A percentile compares a stretch with the other conserved stretches of the same genome.
phyloP scores from a whole-genome alignment of 495 filamentous ascomycete genomes.

The Cetradonia linearis region DNA sequence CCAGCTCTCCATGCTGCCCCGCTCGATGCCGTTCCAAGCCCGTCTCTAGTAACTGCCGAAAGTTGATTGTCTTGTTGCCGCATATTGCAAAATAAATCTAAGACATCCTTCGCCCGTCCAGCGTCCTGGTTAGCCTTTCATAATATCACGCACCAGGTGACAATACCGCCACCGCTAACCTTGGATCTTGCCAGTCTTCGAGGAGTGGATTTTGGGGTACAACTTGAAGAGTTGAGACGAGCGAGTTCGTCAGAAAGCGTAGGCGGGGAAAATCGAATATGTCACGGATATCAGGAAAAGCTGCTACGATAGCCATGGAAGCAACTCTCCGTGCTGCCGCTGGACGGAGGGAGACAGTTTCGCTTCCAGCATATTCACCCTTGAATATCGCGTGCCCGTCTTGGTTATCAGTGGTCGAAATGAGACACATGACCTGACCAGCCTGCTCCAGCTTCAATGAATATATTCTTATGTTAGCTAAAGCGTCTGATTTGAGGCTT shows the following conservation, averaged over 20 bases:
- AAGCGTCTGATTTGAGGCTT: neutral
- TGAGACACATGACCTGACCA: neutral
- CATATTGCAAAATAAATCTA: neutral
- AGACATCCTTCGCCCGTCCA: neutral
- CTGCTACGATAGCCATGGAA: neutral
- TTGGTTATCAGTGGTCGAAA: neutral
- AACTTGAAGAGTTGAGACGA: neutral
- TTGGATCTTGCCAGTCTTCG: neutral
- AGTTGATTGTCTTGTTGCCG: slow-evolving; percentile 1
- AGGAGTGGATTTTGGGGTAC: neutral
- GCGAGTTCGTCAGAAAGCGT: neutral
- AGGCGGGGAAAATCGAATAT: neutral
- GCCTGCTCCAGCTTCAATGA: neutral
- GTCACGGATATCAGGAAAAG: neutral
- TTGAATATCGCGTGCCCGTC: neutral
- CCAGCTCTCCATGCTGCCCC: slow-evolving; percentile 74
- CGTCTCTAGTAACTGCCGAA: slow-evolving; percentile 7
- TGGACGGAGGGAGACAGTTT: neutral
- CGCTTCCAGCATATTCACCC: neutral
- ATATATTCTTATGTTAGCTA: neutral
- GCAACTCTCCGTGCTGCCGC: neutral
- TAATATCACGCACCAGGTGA: neutral
- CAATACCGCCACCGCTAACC: neutral
- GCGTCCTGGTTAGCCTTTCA: neutral
- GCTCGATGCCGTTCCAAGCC: slow-evolving; percentile 30